These are phyloP conservation scores for Phialophora chinensis DNA, from an alignment of 2,329 filamentous ascomycete species.

Conservation along the genomic window DNA sequence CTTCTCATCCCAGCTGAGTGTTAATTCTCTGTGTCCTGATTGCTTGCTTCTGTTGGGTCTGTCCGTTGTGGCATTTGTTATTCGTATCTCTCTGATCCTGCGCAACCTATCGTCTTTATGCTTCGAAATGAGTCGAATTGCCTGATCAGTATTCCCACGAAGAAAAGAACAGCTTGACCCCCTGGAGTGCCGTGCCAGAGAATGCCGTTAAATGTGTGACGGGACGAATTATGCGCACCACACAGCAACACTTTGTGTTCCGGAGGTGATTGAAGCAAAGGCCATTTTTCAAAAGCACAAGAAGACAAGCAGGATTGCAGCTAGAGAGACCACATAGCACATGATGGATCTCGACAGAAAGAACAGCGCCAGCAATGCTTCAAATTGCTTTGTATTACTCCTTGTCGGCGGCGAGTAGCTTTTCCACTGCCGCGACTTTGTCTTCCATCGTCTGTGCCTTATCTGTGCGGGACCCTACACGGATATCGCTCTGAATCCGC, in stretches of 20 bases:
- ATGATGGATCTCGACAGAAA: not conserved
- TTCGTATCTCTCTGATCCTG: not conserved
- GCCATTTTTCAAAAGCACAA: too few species aligned
- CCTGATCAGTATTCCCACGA: too few species aligned
- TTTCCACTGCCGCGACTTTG: slow-evolving; percentile 71
- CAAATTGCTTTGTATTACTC: not conserved
- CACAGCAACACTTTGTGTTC: too few species aligned
- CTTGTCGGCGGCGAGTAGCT: slow-evolving; percentile 51
- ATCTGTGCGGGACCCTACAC: slow-evolving; percentile 83
- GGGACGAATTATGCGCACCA: too few species aligned
- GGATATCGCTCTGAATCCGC: slow-evolving; percentile 86
- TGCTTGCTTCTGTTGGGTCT: not conserved
- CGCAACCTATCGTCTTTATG: not conserved
- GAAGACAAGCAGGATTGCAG: too few species aligned
- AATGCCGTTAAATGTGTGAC: too few species aligned
- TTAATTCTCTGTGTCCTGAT: not conserved
- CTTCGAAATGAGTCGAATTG: not conserved
- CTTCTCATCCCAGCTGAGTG: slow-evolving; percentile 5
- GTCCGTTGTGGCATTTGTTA: not conserved
- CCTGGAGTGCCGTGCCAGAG: too few species aligned
- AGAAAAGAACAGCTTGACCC: too few species aligned
- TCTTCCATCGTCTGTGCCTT: slow-evolving; percentile 82
- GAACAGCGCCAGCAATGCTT: not conserved
- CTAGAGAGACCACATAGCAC: not conserved
- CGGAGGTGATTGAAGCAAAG: too few species aligned